Percentiles rank a stretch among this genome's conserved stretches.
Evolutionary conservation across 495 filamentous ascomycete species (phyloP).

Genomic region (Penicillium bialowiezense): DNA sequence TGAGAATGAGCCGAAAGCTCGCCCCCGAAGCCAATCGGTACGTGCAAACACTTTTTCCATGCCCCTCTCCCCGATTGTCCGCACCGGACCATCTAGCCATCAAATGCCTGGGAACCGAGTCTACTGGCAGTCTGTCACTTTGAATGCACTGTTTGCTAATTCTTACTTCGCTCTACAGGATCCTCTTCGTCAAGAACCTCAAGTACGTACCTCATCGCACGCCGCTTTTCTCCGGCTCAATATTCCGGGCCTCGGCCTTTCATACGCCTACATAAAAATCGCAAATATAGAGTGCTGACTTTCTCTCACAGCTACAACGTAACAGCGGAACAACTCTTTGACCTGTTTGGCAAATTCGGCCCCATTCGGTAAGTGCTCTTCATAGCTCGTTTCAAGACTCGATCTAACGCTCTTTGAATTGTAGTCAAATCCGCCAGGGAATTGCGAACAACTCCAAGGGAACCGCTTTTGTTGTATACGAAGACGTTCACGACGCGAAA

Average conservation of each 20-base stretch:
- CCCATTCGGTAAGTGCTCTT: conserved; percentile 69
- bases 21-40: conserved; percentile 95
- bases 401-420: conserved; percentile 27
- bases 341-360: conserved; percentile 92
- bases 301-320: conserved; percentile 76
- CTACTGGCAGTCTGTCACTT: neutral
- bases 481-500: conserved; percentile 99
- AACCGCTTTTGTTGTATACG: conserved; percentile 97
- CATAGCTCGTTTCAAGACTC: neutral
- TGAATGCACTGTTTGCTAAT: conserved; percentile 24
- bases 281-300: conserved; percentile 7
- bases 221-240: conserved; percentile 3
- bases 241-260: conserved; percentile 5
- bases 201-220: conserved; percentile 56
- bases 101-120: neutral
- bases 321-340: conserved; percentile 88
- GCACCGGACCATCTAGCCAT: conserved; percentile 7
- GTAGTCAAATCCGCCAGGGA: conserved; percentile 95
- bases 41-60: conserved; percentile 36
- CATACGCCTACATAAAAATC: neutral
- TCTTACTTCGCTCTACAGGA: conserved; percentile 48
- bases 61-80: conserved; percentile 31
- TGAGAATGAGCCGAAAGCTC: conserved; percentile 67
- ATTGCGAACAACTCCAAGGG: conserved; percentile 97
- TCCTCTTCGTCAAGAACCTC: conserved; percentile 98